These are phyloP conservation scores for Gossypium davidsonii DNA, from an alignment of 441 rosid genomes.

Conservation along the genomic window DNA sequence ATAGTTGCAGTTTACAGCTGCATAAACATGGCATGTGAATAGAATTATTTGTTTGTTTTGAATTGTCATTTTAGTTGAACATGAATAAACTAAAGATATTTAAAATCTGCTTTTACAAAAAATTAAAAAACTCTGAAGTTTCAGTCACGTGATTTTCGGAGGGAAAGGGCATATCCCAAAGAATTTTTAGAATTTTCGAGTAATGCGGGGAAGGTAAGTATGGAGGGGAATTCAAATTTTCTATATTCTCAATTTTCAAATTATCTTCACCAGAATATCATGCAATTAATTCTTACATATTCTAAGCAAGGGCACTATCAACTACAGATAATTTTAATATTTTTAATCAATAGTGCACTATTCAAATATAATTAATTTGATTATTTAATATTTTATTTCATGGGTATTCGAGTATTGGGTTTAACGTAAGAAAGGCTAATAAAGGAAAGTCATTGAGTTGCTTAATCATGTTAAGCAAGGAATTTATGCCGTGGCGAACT, in stretches of 20 bases:
- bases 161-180: background rate
- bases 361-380: no score
- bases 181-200: background rate
- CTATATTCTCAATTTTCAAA: background rate
- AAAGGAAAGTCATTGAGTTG: background rate
- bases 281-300: background rate
- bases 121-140: background rate
- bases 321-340: background rate
- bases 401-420: background rate
- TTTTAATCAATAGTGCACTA: background rate
- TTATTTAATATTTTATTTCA: background rate
- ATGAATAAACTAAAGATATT: background rate
- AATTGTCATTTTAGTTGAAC: background rate
- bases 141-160: background rate
- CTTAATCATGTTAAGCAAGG: slow-evolving; percentile 5
- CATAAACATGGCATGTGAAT: background rate
- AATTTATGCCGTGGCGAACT: background rate
- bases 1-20: background rate
- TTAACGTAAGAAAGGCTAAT: background rate
- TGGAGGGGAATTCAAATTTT: slow-evolving; percentile 2
- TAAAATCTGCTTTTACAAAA: background rate
- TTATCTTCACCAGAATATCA: no score
- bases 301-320: background rate
- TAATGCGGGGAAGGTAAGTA: background rate
- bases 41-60: background rate